Evolutionary conservation across 352 stramenopile species (phyloP), one percentile per base, ranked within the genome.

Genomic region (Phytophthora megakarya): DNA sequence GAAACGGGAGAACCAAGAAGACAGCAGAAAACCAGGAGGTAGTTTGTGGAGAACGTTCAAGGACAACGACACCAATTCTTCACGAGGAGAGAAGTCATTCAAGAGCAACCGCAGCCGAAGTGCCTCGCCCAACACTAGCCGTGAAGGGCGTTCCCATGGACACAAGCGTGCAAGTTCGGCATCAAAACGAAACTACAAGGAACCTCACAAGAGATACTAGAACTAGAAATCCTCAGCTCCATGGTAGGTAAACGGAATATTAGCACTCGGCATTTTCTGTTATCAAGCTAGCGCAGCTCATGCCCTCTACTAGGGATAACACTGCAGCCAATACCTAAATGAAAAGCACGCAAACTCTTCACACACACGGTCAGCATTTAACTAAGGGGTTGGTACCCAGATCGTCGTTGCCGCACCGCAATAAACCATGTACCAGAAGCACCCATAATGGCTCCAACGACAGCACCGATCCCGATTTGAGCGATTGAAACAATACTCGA

Each of bases 301-400:
- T 70, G 65, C n/a, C n/a, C n/a, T n/a, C n/a, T n/a, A n/a, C n/a
- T n/a, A n/a, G n/a, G n/a, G n/a, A n/a, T n/a, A n/a, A n/a, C n/a
- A n/a, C n/a, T n/a, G n/a, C n/a, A 25, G 30, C 39, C 33, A 65
- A 32, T 32, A 37, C 25, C 30, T 38, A 67, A 63, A 52, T 33
- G 35, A 58, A 58, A 45, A 64, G 40, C 47, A 47, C 18, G 30
- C 56, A 37, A 38, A 35, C 25, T 44, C n/a, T 12, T 50, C 38
- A 15, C 19, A 25, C 16, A 39, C 11, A 11, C 18, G 21, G 5
- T 54, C n/a, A 39, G 15, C 18, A 15, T n/a, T 21, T 75, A 81
- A 11, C 50, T 28, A n/a, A 86, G 60, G 25, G 70, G 26, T 25
- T 54, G 61, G 61, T 85, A 87, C 21, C 51, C 71, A 9, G 61